Percentiles rank a stretch among this genome's conserved stretches.
These are phyloP conservation scores for Madurella fahalii DNA, from an alignment of 2,329 filamentous ascomycete species.

Conservation along the genomic window DNA sequence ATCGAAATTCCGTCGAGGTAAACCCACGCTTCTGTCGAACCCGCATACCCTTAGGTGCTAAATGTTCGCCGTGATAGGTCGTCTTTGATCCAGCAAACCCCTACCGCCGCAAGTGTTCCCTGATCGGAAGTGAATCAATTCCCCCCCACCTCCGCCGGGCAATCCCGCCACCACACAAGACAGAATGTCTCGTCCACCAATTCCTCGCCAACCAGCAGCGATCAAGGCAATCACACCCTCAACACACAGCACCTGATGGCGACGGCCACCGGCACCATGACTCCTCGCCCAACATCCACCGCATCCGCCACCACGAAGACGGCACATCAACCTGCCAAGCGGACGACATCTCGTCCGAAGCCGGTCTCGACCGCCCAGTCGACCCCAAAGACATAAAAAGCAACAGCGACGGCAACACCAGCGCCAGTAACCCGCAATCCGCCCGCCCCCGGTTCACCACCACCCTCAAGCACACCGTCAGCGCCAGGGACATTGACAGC, in stretches of 20 bases:
- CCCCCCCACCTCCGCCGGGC: slow-evolving; percentile 33
- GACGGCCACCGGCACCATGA: slow-evolving; percentile 23
- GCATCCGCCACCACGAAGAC: neutral
- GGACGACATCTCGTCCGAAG: slow-evolving; percentile 10
- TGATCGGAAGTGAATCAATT: slow-evolving; percentile 49
- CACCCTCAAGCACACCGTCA: neutral
- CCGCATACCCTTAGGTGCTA: neutral
- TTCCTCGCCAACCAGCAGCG: slow-evolving; percentile 53
- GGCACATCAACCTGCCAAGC: slow-evolving; percentile 10
- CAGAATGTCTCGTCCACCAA: slow-evolving; percentile 63
- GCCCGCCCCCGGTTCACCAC: neutral
- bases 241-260: slow-evolving; percentile 18
- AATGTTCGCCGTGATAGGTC: slow-evolving; percentile 39
- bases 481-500: neutral
- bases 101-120: slow-evolving; percentile 63
- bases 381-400: slow-evolving; percentile 16
- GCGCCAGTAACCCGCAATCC: neutral
- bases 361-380: slow-evolving; percentile 8
- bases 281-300: neutral
- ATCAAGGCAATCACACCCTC: slow-evolving; percentile 30
- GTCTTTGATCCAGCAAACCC: slow-evolving; percentile 58
- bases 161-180: slow-evolving; percentile 21
- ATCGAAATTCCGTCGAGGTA: slow-evolving; percentile 50
- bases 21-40: slow-evolving; percentile 4
- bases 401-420: neutral